A percentile compares a stretch with the other conserved stretches of the same genome.
These are phyloP conservation scores for Ophiostoma australiae DNA, from an alignment of 2,329 filamentous ascomycete species.

Conservation along the genomic window DNA sequence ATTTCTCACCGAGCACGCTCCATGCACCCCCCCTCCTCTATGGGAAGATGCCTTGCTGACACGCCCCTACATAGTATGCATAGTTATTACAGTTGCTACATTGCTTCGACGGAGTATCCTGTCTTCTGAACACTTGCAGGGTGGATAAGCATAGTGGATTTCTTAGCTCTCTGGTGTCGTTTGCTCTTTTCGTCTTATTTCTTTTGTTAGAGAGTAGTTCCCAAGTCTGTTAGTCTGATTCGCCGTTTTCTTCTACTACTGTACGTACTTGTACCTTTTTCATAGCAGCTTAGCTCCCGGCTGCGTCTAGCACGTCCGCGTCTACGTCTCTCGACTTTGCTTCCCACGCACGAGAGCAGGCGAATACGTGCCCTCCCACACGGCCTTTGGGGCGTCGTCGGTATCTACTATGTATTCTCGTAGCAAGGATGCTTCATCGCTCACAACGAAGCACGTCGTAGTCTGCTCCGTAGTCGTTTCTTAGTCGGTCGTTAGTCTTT, in stretches of 20 bases:
- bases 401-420: not conserved
- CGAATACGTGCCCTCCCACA: not conserved
- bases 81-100: not conserved
- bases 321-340: not conserved
- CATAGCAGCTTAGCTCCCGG: not conserved
- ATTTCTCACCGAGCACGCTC: conserved; percentile 26
- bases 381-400: not conserved
- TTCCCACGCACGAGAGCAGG: conserved; percentile 1
- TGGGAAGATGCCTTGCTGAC: not conserved
- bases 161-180: conserved; percentile 9
- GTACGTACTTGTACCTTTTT: conserved; percentile 7
- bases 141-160: conserved; percentile 2
- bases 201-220: not conserved
- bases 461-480: conserved; percentile 14
- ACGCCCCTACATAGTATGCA: not conserved
- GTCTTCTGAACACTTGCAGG: not conserved
- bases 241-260: not conserved
- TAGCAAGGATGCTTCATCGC: conserved; percentile 1
- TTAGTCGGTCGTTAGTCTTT: conserved; percentile 13
- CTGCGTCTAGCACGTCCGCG: conserved; percentile 3
- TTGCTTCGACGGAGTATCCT: not conserved
- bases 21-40: not conserved
- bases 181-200: not conserved
- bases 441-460: not conserved
- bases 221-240: not conserved